Evolutionary conservation across 2,329 filamentous ascomycete genomes (phyloP), one percentile per base, ranked within the genome.

Genomic region (Hirsutella thompsonii): DNA sequence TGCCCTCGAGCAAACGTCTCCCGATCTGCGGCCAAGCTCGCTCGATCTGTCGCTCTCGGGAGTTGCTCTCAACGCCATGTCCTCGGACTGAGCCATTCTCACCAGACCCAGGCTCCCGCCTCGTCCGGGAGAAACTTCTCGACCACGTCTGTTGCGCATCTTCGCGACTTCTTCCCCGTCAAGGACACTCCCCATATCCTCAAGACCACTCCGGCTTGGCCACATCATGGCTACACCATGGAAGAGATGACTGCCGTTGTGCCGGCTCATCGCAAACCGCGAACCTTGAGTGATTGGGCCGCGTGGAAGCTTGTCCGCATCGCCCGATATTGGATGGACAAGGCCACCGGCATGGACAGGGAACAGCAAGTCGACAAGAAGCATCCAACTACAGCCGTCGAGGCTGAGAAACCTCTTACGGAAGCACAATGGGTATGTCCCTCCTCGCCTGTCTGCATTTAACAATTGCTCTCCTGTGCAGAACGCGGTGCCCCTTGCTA

Each of bases 291-390:
- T 4, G 92, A 98, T 58, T 79, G 76, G 65, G 63, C 82, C 3
- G 92, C 92, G 2, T 79, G 92, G 55, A 72, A 75, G 44, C 76
- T 86, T 47, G 81, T 95, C 38, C 77, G 84, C 6, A 49, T 88
- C 19, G 72, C 88, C 32, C 74, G 90, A 38, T 90, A 76, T 70
- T 78, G 78, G 9, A 86, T 93, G 63, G 90, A 96, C 57, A 63
- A 81, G 29, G 83, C 73, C 14, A 94, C 89, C 0, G 87, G 88
- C 11, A 68, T 78, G 62, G 61, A 58, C 30, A 83, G 87, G 50
- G 79, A 76, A 26, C 87, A 94, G 55, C 74, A 84, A 47, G 74
- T 71, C 26, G 70, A 76, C 52, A 73, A 68, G 57, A 62, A 59
- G 47, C 60, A 72, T 44, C 74, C 76, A 8, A 79, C 74, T 0